phyloP scores from a whole-genome alignment of 495 filamentous ascomycete species.

The Lasiosphaeria hispida region DNA sequence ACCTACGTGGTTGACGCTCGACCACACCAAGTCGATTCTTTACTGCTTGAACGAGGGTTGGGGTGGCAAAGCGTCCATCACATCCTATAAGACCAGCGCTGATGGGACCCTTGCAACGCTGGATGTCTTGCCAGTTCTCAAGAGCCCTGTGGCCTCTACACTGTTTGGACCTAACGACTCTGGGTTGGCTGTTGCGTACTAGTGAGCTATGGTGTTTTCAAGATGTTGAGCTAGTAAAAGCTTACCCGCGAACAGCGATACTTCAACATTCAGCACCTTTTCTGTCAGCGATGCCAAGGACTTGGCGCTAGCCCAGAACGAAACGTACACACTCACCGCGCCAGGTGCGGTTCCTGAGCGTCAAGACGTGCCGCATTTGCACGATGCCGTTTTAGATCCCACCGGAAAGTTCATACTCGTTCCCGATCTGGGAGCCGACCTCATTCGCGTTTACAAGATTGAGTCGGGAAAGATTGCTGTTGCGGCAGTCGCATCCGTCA shows the following conservation, averaged over 20 bases:
- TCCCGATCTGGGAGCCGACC: constrained; percentile 71
- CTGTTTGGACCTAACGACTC: constrained; percentile 40
- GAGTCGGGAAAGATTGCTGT: constrained; percentile 35
- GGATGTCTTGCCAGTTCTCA: constrained; percentile 47
- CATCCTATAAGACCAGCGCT: constrained; percentile 35
- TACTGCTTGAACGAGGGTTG: constrained; percentile 63
- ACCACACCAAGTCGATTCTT: constrained; percentile 43
- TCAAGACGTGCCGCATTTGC: constrained; percentile 68
- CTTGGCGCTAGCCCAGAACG: constrained; percentile 44
- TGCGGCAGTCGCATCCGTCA: constrained; percentile 31
- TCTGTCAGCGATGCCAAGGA: constrained; percentile 25
- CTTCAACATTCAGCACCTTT: constrained; percentile 23
- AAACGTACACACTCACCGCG: constrained; percentile 49
- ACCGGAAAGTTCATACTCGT: constrained; percentile 61
- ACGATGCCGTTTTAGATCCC: constrained; percentile 68
- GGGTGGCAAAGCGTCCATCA: constrained; percentile 38
- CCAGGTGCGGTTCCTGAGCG: constrained; percentile 51
- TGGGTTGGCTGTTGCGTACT: constrained; percentile 47
- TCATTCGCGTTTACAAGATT: constrained; percentile 63
- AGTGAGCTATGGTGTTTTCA: constrained; percentile 45
- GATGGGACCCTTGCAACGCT: constrained; percentile 42
- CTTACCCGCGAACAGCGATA: constrained; percentile 21
- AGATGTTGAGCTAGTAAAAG: constrained; percentile 37
- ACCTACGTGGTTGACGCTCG: constrained; percentile 60
- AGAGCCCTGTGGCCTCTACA: constrained; percentile 52